Evolutionary conservation across 2,329 filamentous ascomycete species (phyloP).

Genomic region (Neopestalotiopsis sp.): DNA sequence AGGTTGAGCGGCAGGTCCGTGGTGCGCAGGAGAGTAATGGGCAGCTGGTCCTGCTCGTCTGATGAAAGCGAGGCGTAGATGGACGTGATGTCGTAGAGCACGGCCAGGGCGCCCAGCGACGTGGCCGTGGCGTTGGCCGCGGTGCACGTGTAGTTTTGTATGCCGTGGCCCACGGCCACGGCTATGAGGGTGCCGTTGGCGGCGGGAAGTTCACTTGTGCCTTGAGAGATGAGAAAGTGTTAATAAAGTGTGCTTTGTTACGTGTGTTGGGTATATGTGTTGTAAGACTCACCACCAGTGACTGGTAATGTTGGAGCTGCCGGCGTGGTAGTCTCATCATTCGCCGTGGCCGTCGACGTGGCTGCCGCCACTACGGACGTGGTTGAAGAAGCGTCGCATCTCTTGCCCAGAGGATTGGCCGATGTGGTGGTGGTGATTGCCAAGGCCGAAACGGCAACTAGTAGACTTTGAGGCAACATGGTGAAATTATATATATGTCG

Average conservation of each 20-base stretch:
- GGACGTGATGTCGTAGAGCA: constrained; percentile 61
- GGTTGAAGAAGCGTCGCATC: constrained; percentile 23
- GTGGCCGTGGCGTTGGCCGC: constrained; percentile 38
- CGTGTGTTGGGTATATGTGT: too few relatives aligned
- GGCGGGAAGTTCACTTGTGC: constrained; percentile 49
- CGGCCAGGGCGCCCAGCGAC: constrained; percentile 61
- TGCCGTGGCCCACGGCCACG: constrained; percentile 67
- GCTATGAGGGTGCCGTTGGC: constrained; percentile 52
- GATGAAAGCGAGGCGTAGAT: constrained; percentile 56
- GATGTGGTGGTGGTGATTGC: constrained; percentile 25
- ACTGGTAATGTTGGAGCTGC: constrained; percentile 42
- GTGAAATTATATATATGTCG: constrained; percentile 17
- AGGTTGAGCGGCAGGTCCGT: constrained; percentile 56
- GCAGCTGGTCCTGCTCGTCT: constrained; percentile 45
- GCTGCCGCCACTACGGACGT: constrained; percentile 12
- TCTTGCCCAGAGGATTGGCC: constrained; percentile 32
- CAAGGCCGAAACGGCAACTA: constrained; percentile 33
- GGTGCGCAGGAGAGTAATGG: constrained; percentile 45
- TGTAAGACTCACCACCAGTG: constrained; percentile 39
- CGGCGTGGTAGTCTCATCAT: constrained; percentile 1
- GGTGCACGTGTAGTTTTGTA: constrained; percentile 72
- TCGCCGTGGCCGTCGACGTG: constrained; percentile 22
- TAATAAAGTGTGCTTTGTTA: too few relatives aligned
- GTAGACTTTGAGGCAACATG: constrained; percentile 35
- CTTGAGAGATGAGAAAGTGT: constrained; percentile 22